phyloP scores from a whole-genome alignment of 1,284 basidiomycete species.

The Papiliotrema terrestris region DNA sequence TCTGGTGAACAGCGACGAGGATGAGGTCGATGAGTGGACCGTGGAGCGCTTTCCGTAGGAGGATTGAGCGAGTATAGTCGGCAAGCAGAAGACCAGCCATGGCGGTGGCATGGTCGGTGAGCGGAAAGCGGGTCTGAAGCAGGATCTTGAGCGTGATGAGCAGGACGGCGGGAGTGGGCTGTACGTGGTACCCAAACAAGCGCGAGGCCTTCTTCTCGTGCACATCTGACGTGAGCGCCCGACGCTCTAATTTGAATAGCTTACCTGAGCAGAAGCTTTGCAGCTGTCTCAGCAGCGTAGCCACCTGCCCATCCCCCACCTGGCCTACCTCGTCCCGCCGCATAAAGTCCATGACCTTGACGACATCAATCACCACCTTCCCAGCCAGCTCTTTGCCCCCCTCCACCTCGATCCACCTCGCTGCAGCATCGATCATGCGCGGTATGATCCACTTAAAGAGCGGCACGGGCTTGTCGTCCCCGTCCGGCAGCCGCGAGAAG shows the following conservation, averaged over 20 bases:
- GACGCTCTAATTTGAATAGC: neutral
- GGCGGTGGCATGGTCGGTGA: neutral
- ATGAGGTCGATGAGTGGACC: neutral
- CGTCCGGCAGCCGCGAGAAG: constrained; percentile 8
- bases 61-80: neutral
- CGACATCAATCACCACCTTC: neutral
- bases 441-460: constrained; percentile 44
- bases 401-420: neutral
- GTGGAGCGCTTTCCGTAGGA: neutral
- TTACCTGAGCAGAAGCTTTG: neutral
- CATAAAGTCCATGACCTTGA: neutral
- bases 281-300: neutral
- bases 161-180: neutral
- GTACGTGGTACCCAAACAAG: neutral
- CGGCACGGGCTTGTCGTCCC: constrained; percentile 10
- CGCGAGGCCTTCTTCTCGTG: neutral
- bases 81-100: neutral
- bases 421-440: constrained; percentile 30
- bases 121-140: neutral
- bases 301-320: neutral
- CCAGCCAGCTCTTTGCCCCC: neutral
- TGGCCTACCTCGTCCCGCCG: neutral
- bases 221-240: neutral
- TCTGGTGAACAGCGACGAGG: neutral
- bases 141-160: neutral